Conservation (phyloP, 495 filamentous ascomycete species). For the Thermothielavioides terrestris region DNA sequence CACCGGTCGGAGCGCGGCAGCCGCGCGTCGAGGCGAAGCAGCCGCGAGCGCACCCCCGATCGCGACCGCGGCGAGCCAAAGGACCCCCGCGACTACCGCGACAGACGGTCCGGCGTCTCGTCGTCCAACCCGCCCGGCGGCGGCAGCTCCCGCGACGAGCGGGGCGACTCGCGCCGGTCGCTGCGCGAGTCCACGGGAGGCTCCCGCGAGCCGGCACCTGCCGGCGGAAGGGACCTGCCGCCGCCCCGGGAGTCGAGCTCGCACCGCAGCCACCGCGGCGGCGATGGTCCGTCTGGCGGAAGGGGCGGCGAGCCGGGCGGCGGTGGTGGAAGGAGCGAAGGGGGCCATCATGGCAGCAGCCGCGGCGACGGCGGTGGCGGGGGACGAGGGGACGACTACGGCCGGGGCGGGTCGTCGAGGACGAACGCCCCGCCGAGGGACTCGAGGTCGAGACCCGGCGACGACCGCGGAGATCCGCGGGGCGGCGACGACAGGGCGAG, state of each 20-base stretch:
- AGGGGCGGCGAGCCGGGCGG: constrained; percentile 2
- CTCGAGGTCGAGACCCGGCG: constrained; percentile 15
- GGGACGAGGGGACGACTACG: constrained; percentile 14
- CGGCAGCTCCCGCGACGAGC: constrained; percentile 9
- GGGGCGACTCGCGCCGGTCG: constrained; percentile 21
- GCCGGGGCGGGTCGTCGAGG: constrained; percentile 15
- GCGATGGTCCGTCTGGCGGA: constrained; percentile 10
- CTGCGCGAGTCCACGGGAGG: constrained; percentile 16
- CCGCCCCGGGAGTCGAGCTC: constrained; percentile 22
- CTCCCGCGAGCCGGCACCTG: constrained; percentile 12
- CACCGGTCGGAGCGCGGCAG: constrained; percentile 30
- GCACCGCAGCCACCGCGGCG: constrained; percentile 15
- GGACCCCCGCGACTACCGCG: constrained; percentile 3
- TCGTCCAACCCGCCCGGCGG: constrained; percentile 3
- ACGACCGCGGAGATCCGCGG: constrained; percentile 11
- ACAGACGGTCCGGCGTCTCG: constrained; percentile 27
- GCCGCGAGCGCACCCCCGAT: constrained; percentile 11
- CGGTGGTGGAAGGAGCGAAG: constrained; percentile 3
- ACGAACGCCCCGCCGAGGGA: no score
- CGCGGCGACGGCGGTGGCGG: constrained; percentile 10
- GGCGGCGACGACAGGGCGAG: constrained; percentile 22
- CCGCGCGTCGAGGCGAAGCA: constrained; percentile 34
- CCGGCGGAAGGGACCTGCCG: constrained; percentile 18
- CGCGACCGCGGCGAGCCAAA: constrained; percentile 11
- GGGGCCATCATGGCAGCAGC: constrained; percentile 3